Percentiles rank a stretch among this genome's conserved stretches.
These are phyloP conservation scores for Aquilaria sinensis DNA, from an alignment of 345 rosid genomes.

Conservation along the genomic window DNA sequence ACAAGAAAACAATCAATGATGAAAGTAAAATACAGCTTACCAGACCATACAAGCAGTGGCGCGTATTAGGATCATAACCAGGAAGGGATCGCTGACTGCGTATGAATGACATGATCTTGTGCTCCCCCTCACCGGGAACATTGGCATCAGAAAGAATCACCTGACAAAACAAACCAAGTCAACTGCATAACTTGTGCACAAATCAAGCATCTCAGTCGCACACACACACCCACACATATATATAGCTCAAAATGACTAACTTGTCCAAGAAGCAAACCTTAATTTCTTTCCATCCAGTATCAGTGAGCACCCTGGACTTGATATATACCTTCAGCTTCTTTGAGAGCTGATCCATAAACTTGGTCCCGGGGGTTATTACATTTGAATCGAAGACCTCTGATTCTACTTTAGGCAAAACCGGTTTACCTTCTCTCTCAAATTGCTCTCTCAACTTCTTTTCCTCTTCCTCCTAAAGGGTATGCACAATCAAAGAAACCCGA, in stretches of 20 bases:
- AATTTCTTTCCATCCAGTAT: conserved; percentile 21
- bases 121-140: conserved; percentile 37
- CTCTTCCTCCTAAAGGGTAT: conserved; percentile 11
- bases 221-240: not conserved
- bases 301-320: not conserved
- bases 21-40: conserved; percentile 4
- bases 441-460: conserved; percentile 14
- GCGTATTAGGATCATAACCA: conserved; percentile 15
- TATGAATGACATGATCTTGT: conserved; percentile 24
- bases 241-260: not conserved
- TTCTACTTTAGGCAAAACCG: conserved; percentile 14
- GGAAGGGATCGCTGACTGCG: conserved; percentile 15
- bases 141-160: conserved; percentile 26
- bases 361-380: conserved; percentile 23
- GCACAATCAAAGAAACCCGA: not conserved
- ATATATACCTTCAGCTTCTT: conserved; percentile 14
- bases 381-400: conserved; percentile 16
- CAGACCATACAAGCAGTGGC: conserved; percentile 28
- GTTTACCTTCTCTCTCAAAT: conserved; percentile 22
- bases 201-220: not conserved
- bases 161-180: not conserved
- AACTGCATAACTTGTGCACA: no score
- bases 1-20: not conserved
- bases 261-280: conserved; percentile 9
- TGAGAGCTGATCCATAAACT: conserved; percentile 17